A percentile compares a stretch with the other conserved stretches of the same genome.
Conservation (phyloP, 2,329 filamentous ascomycete species). For the Penicillium crustosum region DNA sequence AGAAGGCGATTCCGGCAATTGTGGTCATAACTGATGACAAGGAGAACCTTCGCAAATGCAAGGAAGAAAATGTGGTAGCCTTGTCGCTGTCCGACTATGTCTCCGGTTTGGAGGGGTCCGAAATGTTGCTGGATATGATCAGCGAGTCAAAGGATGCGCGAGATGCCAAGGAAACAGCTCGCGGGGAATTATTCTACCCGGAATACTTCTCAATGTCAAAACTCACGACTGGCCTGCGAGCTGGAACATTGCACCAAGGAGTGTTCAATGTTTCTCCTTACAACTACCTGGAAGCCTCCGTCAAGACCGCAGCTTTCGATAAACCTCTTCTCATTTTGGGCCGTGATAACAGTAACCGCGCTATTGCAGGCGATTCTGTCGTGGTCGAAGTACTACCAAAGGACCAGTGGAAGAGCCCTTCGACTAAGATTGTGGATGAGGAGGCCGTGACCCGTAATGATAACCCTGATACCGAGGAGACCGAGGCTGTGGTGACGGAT, state of each 20-base stretch:
- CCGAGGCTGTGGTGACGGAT: constrained; percentile 77
- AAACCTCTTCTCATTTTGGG: constrained; percentile 85
- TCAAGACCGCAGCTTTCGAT: constrained; percentile 86
- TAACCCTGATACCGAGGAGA: constrained; percentile 78
- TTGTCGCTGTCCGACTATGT: constrained; percentile 75
- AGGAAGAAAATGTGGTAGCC: constrained; percentile 67
- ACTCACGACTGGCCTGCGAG: constrained; percentile 91
- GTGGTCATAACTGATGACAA: constrained; percentile 95
- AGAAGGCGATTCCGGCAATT: constrained; percentile 67
- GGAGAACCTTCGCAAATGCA: constrained; percentile 80
- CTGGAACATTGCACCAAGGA: constrained; percentile 86
- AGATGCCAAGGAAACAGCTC: constrained; percentile 61
- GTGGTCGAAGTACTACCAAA: constrained; percentile 90
- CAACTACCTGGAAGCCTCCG: constrained; percentile 93
- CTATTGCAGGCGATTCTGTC: constrained; percentile 87
- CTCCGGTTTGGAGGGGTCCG: constrained; percentile 76
- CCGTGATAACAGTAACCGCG: constrained; percentile 92
- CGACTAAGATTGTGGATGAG: constrained; percentile 93
- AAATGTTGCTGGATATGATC: constrained; percentile 89
- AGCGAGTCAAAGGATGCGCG: constrained; percentile 72
- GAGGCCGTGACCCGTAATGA: constrained; percentile 89
- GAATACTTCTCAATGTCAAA: constrained; percentile 88
- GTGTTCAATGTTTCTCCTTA: constrained; percentile 96
- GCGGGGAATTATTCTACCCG: constrained; percentile 73
- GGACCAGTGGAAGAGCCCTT: constrained; percentile 96